Conservation (phyloP, 768 basidiomycete species). For the Boletus sensibilis region DNA sequence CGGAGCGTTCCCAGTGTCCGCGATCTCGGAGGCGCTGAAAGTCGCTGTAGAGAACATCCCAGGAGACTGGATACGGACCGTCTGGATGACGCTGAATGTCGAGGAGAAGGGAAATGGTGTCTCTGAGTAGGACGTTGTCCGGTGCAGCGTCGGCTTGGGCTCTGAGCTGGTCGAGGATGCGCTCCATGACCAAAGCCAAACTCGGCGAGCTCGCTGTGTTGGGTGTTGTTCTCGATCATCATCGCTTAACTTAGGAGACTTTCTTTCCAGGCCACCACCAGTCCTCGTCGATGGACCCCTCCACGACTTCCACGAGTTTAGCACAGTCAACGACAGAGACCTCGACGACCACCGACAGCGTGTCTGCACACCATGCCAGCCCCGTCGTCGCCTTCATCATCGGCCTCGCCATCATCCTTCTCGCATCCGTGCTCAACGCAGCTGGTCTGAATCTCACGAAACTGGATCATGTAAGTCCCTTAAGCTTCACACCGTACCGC, state of each 20-base stretch:
- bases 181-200: slow-evolving; percentile 23
- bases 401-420: slow-evolving; percentile 79
- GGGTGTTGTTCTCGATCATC: not conserved
- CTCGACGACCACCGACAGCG: slow-evolving; percentile 18
- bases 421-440: slow-evolving; percentile 84
- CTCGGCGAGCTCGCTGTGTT: not conserved
- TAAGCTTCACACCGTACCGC: not conserved
- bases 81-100: slow-evolving; percentile 25
- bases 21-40: slow-evolving; percentile 24
- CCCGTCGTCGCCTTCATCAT: slow-evolving; percentile 76
- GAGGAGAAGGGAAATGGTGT: slow-evolving; percentile 19
- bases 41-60: slow-evolving; percentile 21
- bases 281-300: slow-evolving; percentile 20
- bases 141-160: slow-evolving; percentile 8
- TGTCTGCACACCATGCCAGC: slow-evolving; percentile 43
- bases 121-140: slow-evolving; percentile 18
- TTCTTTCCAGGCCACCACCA: not conserved
- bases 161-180: slow-evolving; percentile 28
- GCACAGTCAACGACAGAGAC: slow-evolving; percentile 15
- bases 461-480: slow-evolving; percentile 73
- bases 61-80: slow-evolving; percentile 19
- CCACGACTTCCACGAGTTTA: slow-evolving; percentile 17
- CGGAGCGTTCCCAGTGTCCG: slow-evolving; percentile 26
- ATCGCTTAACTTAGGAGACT: slow-evolving; percentile 24
- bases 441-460: slow-evolving; percentile 95